Evolutionary conservation across 208 protist genomes (phyloP).

Genomic region (Trichomonas tenax): DNA sequence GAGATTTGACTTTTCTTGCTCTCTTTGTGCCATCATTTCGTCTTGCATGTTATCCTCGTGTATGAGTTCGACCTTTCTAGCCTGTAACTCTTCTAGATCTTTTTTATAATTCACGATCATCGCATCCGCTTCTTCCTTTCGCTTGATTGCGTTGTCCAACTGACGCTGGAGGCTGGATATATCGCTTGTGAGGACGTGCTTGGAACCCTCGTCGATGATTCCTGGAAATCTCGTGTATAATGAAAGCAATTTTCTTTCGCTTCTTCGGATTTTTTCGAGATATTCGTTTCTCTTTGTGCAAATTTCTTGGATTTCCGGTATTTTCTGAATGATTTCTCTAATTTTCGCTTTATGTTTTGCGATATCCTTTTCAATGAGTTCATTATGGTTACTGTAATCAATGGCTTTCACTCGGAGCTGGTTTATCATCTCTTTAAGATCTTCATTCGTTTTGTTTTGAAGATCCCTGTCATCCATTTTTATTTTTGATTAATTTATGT

Average conservation of each 20-base stretch:
- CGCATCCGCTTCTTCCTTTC: background rate
- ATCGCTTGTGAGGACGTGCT: background rate
- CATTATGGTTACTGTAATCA: background rate
- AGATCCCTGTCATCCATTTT: background rate
- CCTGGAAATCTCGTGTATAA: background rate
- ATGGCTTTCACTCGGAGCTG: background rate
- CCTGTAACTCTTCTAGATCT: background rate
- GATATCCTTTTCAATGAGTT: background rate
- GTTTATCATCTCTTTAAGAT: background rate
- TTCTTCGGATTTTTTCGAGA: background rate
- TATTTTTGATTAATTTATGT: no score
- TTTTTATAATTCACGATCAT: background rate
- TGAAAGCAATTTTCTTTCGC: background rate
- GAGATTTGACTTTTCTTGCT: background rate
- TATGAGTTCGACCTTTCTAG: background rate
- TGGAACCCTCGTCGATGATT: background rate
- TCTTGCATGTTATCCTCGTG: background rate
- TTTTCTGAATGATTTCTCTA: background rate
- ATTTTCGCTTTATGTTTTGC: background rate
- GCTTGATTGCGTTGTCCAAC: background rate
- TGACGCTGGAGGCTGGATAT: background rate
- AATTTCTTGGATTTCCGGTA: background rate
- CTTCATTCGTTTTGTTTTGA: background rate
- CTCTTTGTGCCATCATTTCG: background rate
- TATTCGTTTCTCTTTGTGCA: background rate